These are phyloP conservation scores for Trichoderma atrobrunneum DNA, from an alignment of 2,329 filamentous ascomycete species.

Conservation along the genomic window DNA sequence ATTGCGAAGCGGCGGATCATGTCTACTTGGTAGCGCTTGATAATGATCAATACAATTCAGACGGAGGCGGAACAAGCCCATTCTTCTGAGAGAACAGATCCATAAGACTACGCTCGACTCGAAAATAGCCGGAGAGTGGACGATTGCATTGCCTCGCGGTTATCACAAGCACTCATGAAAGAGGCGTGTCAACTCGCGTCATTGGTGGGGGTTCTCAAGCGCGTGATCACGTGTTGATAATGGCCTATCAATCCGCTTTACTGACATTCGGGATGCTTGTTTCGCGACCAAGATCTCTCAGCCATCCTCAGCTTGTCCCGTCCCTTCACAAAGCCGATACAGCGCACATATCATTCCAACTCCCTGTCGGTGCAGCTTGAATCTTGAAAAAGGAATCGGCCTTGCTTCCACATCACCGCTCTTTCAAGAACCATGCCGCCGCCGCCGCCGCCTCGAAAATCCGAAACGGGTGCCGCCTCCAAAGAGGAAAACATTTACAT, in stretches of 20 bases:
- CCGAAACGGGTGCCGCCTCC: constrained; percentile 42
- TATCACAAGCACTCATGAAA: background rate
- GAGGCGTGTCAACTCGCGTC: constrained; percentile 14
- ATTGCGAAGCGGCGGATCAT: constrained; percentile 76
- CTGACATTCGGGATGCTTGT: background rate
- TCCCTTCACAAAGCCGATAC: background rate
- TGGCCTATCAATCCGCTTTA: background rate
- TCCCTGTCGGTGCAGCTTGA: background rate
- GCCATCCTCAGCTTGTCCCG: background rate
- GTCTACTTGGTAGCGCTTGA: constrained; percentile 71
- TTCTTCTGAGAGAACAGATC: constrained; percentile 26
- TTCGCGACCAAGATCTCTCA: background rate
- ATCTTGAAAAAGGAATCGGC: background rate
- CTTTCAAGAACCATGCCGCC: constrained; percentile 25
- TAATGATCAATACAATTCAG: constrained; percentile 97
- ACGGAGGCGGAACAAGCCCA: constrained; percentile 79
- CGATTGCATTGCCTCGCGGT: background rate
- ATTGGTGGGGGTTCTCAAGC: constrained; percentile 14
- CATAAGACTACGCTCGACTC: constrained; percentile 19
- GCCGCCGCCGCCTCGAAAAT: constrained; percentile 35
- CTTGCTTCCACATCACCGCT: background rate
- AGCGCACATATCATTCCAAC: no score
- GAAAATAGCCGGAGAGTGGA: background rate
- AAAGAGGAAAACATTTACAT: constrained; percentile 99
- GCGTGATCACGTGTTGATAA: constrained; percentile 32